phyloP scores from a whole-genome alignment of 1,284 basidiomycete genomes.

The Papiliotrema flavescens region DNA sequence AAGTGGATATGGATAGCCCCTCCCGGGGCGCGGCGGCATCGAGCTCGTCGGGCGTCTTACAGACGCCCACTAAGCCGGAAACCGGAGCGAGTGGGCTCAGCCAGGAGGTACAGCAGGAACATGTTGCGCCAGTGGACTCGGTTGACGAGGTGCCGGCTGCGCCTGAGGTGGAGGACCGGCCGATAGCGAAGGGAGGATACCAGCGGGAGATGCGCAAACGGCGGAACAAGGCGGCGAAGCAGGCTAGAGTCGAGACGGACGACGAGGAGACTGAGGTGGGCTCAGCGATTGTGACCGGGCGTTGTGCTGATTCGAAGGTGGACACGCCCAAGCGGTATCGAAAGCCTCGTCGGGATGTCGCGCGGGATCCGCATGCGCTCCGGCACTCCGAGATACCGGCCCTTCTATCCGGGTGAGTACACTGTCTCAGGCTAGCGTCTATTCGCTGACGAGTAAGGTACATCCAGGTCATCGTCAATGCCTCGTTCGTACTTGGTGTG shows the following conservation, averaged over 20 bases:
- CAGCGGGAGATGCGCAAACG: conserved; percentile 65
- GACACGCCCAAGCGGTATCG: background rate
- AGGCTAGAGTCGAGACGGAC: conserved; percentile 27
- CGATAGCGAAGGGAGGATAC: conserved; percentile 61
- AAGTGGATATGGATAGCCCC: conserved; percentile 44
- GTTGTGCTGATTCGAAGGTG: background rate
- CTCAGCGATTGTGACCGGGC: background rate
- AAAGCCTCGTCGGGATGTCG: background rate
- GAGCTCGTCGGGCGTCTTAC: too few species aligned
- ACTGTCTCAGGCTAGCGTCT: background rate
- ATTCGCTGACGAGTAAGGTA: conserved; percentile 58
- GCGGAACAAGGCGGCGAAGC: conserved; percentile 49
- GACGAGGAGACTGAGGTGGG: conserved; percentile 23
- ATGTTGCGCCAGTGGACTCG: too few species aligned
- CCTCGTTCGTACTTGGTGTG: conserved; percentile 65
- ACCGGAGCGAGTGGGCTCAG: too few species aligned
- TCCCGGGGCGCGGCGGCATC: background rate
- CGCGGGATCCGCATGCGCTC: conserved; percentile 24
- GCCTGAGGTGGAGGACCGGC: conserved; percentile 2
- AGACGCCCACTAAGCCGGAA: too few species aligned
- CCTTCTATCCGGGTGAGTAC: conserved; percentile 70
- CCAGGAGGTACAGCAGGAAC: too few species aligned
- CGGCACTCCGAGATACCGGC: conserved; percentile 49
- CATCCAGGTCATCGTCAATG: conserved; percentile 90
- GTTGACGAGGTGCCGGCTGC: background rate